Conservation (phyloP, 805 yeast genomes). For the Spathaspora boniae region DNA sequence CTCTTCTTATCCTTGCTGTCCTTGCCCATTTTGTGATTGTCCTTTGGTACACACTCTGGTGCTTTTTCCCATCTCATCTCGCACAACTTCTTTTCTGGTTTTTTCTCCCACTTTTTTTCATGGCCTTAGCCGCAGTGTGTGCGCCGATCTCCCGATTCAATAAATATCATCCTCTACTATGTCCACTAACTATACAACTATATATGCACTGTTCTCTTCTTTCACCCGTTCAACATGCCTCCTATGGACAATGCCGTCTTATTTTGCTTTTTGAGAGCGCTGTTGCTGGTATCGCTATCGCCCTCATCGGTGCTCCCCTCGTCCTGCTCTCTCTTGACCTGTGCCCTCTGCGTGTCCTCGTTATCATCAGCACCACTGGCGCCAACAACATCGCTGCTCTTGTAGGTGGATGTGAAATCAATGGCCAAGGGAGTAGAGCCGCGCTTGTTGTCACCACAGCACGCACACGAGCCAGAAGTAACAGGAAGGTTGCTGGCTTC, state of each 20-base stretch:
- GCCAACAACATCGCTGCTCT: slow-evolving; percentile 1
- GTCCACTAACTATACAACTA: too few relatives aligned
- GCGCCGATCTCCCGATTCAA: too few relatives aligned
- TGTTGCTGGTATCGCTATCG: slow-evolving; percentile 10
- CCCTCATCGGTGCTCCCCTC: slow-evolving; percentile 10
- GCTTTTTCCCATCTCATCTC: too few relatives aligned
- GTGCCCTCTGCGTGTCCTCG: slow-evolving; percentile 4
- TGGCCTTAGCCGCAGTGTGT: too few relatives aligned
- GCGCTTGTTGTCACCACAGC: slow-evolving; percentile 6
- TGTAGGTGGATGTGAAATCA: slow-evolving; percentile 23
- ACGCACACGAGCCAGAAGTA: background rate
- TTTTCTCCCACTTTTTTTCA: too few relatives aligned
- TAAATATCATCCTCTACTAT: too few relatives aligned
- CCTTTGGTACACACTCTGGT: too few relatives aligned
- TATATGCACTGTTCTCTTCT: background rate
- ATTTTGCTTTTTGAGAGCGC: too few relatives aligned
- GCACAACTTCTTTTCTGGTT: too few relatives aligned
- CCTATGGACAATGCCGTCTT: slow-evolving; percentile 34
- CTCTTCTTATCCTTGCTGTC: slow-evolving; percentile 20
- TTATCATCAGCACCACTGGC: background rate
- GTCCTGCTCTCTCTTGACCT: background rate
- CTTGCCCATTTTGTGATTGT: too few relatives aligned
- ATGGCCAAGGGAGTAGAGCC: slow-evolving; percentile 20
- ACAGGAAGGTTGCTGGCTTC: background rate
- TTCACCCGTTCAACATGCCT: slow-evolving; percentile 32